Evolutionary conservation across 306 rosid species (phyloP).

Genomic region (Mimosa bimucronata): DNA sequence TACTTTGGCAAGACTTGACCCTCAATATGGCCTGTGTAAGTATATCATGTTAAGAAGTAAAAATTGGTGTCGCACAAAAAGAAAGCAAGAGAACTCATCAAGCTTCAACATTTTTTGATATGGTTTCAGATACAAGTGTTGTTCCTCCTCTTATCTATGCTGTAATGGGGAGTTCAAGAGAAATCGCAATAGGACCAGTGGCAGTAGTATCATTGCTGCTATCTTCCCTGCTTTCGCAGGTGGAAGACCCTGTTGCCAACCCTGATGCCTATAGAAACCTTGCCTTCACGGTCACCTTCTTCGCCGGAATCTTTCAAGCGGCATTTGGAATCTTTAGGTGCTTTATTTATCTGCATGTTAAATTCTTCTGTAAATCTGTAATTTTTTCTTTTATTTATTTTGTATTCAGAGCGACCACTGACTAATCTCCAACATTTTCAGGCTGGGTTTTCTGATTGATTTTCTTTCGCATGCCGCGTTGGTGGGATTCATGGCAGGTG

Average conservation of each 20-base stretch:
- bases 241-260: conserved; percentile 68
- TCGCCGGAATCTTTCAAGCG: conserved; percentile 87
- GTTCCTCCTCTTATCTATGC: conserved; percentile 93
- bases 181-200: conserved; percentile 93
- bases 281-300: conserved; percentile 78
- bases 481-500: conserved; percentile 97
- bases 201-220: conserved; percentile 89
- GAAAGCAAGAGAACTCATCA: neutral
- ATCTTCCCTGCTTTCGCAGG: conserved; percentile 57
- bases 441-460: conserved; percentile 92
- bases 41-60: neutral
- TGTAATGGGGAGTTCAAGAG: conserved; percentile 92
- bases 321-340: conserved; percentile 77
- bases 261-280: conserved; percentile 68
- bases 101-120: neutral
- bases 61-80: neutral
- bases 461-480: conserved; percentile 94
- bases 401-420: conserved; percentile 46
- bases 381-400: conserved; percentile 49
- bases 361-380: conserved; percentile 46
- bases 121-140: conserved; percentile 71
- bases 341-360: conserved; percentile 28
- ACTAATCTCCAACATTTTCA: conserved; percentile 34
- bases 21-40: conserved; percentile 90
- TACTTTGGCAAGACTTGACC: conserved; percentile 81